phyloP scores from a whole-genome alignment of 208 protist genomes.

The Trypanosoma avium region DNA sequence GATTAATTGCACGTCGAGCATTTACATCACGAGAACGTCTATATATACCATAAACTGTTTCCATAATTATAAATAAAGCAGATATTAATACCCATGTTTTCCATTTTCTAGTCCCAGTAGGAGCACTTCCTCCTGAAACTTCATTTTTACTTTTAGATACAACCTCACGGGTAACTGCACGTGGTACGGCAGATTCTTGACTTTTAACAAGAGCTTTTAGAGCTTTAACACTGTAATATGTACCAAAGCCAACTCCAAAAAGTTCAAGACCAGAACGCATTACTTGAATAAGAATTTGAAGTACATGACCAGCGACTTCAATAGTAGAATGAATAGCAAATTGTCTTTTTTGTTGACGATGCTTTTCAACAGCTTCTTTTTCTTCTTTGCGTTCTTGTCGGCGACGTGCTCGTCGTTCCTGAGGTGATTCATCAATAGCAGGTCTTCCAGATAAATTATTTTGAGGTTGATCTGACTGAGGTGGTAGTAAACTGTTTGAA shows the following conservation, averaged over 20 bases:
- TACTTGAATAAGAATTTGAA: constrained; percentile 77
- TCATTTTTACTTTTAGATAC: constrained; percentile 15
- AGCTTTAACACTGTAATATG: constrained; percentile 87
- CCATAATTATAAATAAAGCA: constrained; percentile 55
- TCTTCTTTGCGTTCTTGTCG: constrained; percentile 61
- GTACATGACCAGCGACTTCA: constrained; percentile 71
- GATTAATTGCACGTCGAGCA: background rate
- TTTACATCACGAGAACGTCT: constrained; percentile 22
- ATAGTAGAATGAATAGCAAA: constrained; percentile 71
- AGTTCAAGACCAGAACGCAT: constrained; percentile 78
- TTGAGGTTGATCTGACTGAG: constrained; percentile 13
- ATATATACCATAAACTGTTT: constrained; percentile 53
- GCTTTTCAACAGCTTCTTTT: constrained; percentile 62
- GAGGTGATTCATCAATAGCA: constrained; percentile 50
- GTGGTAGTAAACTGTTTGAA: constrained; percentile 15
- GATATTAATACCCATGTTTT: constrained; percentile 56
- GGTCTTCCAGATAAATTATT: background rate
- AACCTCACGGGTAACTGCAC: constrained; percentile 2
- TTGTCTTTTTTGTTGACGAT: constrained; percentile 66
- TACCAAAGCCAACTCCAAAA: constrained; percentile 81
- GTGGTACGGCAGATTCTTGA: constrained; percentile 25
- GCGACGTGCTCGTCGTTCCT: constrained; percentile 53
- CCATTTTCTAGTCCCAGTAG: constrained; percentile 32
- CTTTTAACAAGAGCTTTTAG: constrained; percentile 59
- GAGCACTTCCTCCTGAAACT: background rate